Evolutionary conservation across 2,329 filamentous ascomycete genomes (phyloP).

Genomic region (Hypoxylon sp.): DNA sequence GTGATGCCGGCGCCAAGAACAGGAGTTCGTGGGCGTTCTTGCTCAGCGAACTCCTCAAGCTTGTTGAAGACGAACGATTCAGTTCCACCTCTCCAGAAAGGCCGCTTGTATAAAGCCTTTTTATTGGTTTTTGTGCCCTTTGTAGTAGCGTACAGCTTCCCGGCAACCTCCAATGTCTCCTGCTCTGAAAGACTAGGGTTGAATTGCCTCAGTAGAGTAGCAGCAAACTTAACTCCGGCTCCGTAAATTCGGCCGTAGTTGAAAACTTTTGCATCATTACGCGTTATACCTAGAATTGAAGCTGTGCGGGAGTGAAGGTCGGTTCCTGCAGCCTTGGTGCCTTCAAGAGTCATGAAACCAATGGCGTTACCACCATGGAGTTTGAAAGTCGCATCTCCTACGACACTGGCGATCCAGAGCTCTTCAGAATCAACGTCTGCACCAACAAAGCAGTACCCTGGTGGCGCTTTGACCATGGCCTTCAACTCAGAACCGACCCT

Average conservation of each 20-base stretch:
- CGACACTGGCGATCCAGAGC: conserved; percentile 95
- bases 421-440: conserved; percentile 98
- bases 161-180: conserved; percentile 82
- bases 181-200: conserved; percentile 86
- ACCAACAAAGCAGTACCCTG: conserved; percentile 93
- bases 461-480: conserved; percentile 93
- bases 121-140: conserved; percentile 90
- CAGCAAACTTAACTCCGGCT: conserved; percentile 94
- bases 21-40: conserved; percentile 90
- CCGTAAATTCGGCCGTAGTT: conserved; percentile 99
- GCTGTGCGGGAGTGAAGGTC: conserved; percentile 96
- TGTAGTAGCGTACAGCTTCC: conserved; percentile 86
- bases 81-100: conserved; percentile 96
- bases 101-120: conserved; percentile 77
- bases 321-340: conserved; percentile 92
- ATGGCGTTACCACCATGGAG: conserved; percentile 97
- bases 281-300: conserved; percentile 89
- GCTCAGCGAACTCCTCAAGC: conserved; percentile 96
- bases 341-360: conserved; percentile 98
- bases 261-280: conserved; percentile 97
- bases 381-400: conserved; percentile 95
- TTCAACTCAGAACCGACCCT: conserved; percentile 97
- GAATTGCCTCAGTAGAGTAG: conserved; percentile 91
- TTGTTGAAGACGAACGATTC: conserved; percentile 99
- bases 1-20: conserved; percentile 96